Evolutionary conservation across 2,329 filamentous ascomycete species (phyloP).

Genomic region (Ophiostoma ulmi): DNA sequence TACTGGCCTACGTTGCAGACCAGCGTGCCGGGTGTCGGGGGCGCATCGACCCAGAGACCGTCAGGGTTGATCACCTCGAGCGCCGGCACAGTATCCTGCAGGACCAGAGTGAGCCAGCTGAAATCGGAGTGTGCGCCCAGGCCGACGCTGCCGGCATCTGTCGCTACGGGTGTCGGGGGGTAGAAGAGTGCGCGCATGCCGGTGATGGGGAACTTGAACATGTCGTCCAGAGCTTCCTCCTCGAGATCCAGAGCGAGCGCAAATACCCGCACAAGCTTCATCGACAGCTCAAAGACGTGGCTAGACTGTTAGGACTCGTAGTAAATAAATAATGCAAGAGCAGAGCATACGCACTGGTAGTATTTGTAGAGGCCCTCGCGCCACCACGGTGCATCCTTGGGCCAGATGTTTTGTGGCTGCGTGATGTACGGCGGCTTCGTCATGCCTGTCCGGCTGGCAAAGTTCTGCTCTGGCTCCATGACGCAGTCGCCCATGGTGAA

Average conservation of each 20-base stretch:
- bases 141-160: constrained; percentile 32
- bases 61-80: constrained; percentile 39
- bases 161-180: constrained; percentile 27
- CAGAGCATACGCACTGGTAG: constrained; percentile 26
- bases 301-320: constrained; percentile 9
- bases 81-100: constrained; percentile 40
- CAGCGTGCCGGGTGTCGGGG: constrained; percentile 29
- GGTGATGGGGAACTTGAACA: constrained; percentile 36
- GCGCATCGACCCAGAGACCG: constrained; percentile 35
- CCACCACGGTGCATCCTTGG: constrained; percentile 33
- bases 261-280: constrained; percentile 27
- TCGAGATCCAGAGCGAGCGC: constrained; percentile 28
- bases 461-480: constrained; percentile 37
- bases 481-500: constrained; percentile 37
- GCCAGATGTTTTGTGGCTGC: constrained; percentile 36
- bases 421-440: constrained; percentile 30
- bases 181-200: constrained; percentile 31
- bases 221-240: constrained; percentile 37
- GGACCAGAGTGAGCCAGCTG: constrained; percentile 46
- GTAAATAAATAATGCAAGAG: background rate
- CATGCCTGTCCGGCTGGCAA: constrained; percentile 17
- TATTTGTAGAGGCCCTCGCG: constrained; percentile 36
- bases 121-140: constrained; percentile 46
- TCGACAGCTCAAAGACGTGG: constrained; percentile 24
- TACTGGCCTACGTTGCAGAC: constrained; percentile 52